A percentile compares a stretch with the other conserved stretches of the same genome.
Evolutionary conservation across 2,329 filamentous ascomycete genomes (phyloP).

Genomic region (Verticillium nonalfalfae): DNA sequence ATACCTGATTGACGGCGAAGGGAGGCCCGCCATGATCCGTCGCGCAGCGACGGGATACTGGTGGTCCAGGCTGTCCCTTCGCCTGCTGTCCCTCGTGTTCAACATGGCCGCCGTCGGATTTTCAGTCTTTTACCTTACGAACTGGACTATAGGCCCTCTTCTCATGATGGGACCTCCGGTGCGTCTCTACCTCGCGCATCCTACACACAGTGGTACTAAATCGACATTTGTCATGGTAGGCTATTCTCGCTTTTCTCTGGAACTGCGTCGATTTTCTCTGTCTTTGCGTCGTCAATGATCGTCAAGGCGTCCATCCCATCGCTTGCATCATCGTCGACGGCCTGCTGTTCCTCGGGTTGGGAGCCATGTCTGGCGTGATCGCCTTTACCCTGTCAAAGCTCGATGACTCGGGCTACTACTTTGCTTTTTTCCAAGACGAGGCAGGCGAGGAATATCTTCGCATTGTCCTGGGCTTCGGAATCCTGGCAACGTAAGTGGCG

Average conservation of each 20-base stretch:
- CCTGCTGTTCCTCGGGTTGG: constrained; percentile 8
- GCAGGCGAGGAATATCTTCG: constrained; percentile 6
- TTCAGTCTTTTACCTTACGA: constrained; percentile 6
- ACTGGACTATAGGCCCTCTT: constrained; percentile 9
- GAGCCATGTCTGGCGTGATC: constrained; percentile 8
- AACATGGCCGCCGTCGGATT: constrained; percentile 1
- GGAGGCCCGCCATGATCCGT: neutral
- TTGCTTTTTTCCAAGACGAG: constrained; percentile 9
- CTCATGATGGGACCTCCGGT: constrained; percentile 12
- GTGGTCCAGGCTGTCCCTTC: constrained; percentile 8
- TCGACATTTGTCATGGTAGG: neutral
- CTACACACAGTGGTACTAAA: neutral
- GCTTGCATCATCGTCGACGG: constrained; percentile 9
- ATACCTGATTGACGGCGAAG: neutral
- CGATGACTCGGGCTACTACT: constrained; percentile 11
- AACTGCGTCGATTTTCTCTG: constrained; percentile 3
- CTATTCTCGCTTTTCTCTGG: constrained; percentile 6
- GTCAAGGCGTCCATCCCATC: constrained; percentile 2
- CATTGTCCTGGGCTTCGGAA: constrained; percentile 7
- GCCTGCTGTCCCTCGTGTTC: constrained; percentile 1
- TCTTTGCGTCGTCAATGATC: constrained; percentile 1
- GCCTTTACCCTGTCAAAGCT: constrained; percentile 9
- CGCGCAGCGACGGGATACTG: neutral
- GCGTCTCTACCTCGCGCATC: neutral
- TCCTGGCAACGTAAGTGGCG: constrained; percentile 8